phyloP scores from a whole-genome alignment of 345 rosid genomes.

The Brassica nigra region DNA sequence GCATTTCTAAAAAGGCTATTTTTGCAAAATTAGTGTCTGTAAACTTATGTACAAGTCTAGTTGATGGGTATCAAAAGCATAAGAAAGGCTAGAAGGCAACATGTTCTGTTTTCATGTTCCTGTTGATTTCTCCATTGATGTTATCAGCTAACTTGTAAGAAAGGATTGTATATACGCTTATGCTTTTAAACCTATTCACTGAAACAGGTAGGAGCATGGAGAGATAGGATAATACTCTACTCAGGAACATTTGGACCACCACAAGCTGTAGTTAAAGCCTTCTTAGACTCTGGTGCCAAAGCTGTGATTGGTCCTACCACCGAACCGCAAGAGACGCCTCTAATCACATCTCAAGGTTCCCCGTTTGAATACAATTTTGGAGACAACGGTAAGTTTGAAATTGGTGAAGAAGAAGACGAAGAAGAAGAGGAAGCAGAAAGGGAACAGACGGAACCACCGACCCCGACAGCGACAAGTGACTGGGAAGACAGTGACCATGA shows the following conservation, averaged over 20 bases:
- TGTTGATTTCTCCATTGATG: conserved; percentile 1
- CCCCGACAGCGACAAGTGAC: conserved; percentile 72
- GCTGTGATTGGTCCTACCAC: conserved; percentile 73
- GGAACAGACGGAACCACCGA: conserved; percentile 60
- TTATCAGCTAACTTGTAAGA: not conserved
- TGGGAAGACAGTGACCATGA: conserved; percentile 95
- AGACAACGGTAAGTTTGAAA: conserved; percentile 87
- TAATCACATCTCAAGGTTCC: conserved; percentile 49
- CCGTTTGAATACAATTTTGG: conserved; percentile 48
- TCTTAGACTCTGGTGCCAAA: conserved; percentile 84
- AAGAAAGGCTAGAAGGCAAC: not conserved
- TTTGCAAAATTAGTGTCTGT: not conserved
- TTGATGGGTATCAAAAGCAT: not conserved
- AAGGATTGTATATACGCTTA: not conserved
- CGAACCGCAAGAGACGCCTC: conserved; percentile 65
- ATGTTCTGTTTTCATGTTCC: not conserved
- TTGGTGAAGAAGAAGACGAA: conserved; percentile 87
- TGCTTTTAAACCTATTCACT: not conserved
- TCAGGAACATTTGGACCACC: conserved; percentile 82
- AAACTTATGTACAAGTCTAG: not conserved
- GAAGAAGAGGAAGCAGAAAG: conserved; percentile 77
- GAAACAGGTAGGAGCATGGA: conserved; percentile 92
- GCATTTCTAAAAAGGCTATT: not conserved
- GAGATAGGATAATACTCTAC: conserved; percentile 90
- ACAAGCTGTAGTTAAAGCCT: conserved; percentile 49